Conservation (phyloP, 2,329 filamentous ascomycete species). For the Curvularia spicifera region DNA sequence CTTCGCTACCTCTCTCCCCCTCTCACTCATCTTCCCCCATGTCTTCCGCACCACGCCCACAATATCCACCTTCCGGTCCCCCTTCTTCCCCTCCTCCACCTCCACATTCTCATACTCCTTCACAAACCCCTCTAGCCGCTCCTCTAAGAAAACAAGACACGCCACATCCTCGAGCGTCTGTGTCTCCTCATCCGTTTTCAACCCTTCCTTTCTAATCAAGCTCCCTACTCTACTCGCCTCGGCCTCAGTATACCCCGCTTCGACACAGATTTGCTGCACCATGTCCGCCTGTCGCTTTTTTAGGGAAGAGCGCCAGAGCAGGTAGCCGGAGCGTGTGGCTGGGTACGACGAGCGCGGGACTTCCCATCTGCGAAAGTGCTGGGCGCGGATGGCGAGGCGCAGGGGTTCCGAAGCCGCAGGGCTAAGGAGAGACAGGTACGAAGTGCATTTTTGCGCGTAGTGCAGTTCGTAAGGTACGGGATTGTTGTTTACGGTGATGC, state of each 20-base stretch:
- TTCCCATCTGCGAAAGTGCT: conserved; percentile 88
- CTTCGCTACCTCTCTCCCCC: conserved; percentile 44
- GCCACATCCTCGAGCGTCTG: conserved; percentile 85
- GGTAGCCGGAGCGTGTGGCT: conserved; percentile 76
- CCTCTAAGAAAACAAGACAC: conserved; percentile 85
- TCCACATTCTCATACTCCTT: conserved; percentile 69
- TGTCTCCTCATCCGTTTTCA: conserved; percentile 69
- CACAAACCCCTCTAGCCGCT: conserved; percentile 84
- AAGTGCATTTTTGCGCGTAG: conserved; percentile 81
- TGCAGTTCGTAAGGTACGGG: conserved; percentile 76
- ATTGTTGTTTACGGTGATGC: conserved; percentile 52
- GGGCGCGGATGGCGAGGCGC: conserved; percentile 78
- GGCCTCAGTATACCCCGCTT: conserved; percentile 58
- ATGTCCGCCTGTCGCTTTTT: conserved; percentile 74
- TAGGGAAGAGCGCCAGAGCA: conserved; percentile 77
- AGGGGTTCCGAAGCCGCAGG: conserved; percentile 70
- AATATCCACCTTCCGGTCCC: conserved; percentile 56
- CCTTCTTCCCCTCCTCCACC: conserved; percentile 50
- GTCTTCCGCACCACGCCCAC: conserved; percentile 56
- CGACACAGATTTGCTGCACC: conserved; percentile 60
- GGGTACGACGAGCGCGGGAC: conserved; percentile 76
- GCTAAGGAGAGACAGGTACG: conserved; percentile 68
- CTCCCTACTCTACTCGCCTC: conserved; percentile 68
- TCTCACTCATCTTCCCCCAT: conserved; percentile 51
- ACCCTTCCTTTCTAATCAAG: conserved; percentile 78